Base-by-base conservation (phyloP, 1,284 basidiomycete genomes). In the Grifola frondosa region DNA sequence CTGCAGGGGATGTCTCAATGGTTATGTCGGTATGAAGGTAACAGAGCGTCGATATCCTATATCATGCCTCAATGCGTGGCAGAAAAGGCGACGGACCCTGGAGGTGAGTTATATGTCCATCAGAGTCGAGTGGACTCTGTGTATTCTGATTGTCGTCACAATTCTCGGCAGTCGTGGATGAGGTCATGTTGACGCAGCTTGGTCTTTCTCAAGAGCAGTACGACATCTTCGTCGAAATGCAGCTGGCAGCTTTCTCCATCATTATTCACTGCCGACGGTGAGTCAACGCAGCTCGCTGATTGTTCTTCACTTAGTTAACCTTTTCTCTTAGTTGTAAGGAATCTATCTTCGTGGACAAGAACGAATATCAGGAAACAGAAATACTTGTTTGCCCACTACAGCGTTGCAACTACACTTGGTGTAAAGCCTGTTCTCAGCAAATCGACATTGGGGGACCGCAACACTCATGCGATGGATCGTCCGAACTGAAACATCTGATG, bases 391-490 rank as follows among this genome's bases (percentile, higher is more conserved):
- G 75, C 43, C 77, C 78, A 4, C 57, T 77, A 24, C 68, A 62
- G 0, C 53, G 59, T 1, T 81, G 78, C 54, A 59, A 61, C 7
- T 63, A 73, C 49, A 54, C 62, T 1, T 81, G 80, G 78, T 81
- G 80, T 59, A 78, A 73, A 54, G 55, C 57, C 7, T 81, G 78
- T 50, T 73, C 74, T 21, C 72, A 73, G 39, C 53, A 63, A 16
- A 67, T 80, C 31, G 58, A 64, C 0, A 42, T 60, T 4, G 58
- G 46, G 10, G 69, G 67, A 28, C 60, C 67, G 2, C 49, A 65
- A 38, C 79, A 82, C 52, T 77, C 78, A 0, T 81, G 80, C 50
- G 78, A 81, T 52, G 79, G 79, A 8, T 67, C 73, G 0, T 62
- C 65, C 0, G 79, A 81, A 52, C 58, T 81, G 33, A 69, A 71